Conservation (phyloP, 1,284 basidiomycete species). For the Malassezia japonica region DNA sequence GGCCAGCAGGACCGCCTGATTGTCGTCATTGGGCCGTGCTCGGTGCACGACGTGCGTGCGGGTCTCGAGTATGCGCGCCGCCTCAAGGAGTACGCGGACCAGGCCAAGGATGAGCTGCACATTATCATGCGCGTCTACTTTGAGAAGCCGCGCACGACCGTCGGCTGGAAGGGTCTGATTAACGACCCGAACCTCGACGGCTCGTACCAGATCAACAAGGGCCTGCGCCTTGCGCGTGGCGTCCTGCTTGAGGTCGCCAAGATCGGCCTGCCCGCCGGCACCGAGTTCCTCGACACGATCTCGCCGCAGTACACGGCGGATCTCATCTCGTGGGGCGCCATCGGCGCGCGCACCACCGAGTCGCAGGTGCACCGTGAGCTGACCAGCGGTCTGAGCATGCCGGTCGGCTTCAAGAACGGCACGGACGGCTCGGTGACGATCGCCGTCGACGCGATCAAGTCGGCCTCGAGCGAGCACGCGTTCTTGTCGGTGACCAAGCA, state of each 20-base stretch:
- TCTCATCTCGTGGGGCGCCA: constrained; percentile 91
- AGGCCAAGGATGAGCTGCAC: constrained; percentile 71
- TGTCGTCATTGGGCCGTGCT: constrained; percentile 45
- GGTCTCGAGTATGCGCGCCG: constrained; percentile 35
- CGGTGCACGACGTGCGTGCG: constrained; percentile 43
- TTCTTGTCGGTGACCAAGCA: constrained; percentile 98
- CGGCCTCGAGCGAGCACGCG: constrained; percentile 79
- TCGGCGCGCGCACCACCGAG: constrained; percentile 67
- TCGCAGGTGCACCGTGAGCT: constrained; percentile 86
- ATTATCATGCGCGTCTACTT: constrained; percentile 67
- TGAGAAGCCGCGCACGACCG: constrained; percentile 62
- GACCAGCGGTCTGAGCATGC: constrained; percentile 74
- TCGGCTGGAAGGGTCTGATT: constrained; percentile 98
- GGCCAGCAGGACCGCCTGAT: constrained; percentile 40
- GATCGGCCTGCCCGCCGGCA: constrained; percentile 49
- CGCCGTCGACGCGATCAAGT: constrained; percentile 92
- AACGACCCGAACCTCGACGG: constrained; percentile 78
- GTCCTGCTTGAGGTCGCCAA: constrained; percentile 60
- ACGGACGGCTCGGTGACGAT: constrained; percentile 46
- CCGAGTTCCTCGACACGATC: constrained; percentile 60
- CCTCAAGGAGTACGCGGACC: constrained; percentile 69
- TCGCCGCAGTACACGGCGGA: constrained; percentile 92
- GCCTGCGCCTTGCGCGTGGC: constrained; percentile 77
- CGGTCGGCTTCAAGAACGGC: constrained; percentile 64
- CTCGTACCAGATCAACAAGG: constrained; percentile 86